Evolutionary conservation across 2,329 filamentous ascomycete species (phyloP).

Genomic region (Daldinia sp.): DNA sequence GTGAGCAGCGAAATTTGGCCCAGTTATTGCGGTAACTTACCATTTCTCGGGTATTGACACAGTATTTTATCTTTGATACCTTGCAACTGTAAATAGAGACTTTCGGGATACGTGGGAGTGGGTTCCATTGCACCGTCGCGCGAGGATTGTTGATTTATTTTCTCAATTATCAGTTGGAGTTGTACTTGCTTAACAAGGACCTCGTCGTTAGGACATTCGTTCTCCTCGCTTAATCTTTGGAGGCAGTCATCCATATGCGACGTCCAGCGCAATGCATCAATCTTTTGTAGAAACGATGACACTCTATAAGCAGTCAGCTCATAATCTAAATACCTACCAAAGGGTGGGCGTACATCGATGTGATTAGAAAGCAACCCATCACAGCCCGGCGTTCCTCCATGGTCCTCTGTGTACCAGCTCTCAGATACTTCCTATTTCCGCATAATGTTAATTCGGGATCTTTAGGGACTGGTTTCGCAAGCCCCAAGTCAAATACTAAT

Average conservation of each 20-base stretch:
- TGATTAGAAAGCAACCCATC: neutral
- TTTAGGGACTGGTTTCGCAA: neutral
- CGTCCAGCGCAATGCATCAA: constrained; percentile 2
- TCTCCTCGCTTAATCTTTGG: neutral
- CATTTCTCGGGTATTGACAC: neutral
- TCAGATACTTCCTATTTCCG: neutral
- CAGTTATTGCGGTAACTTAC: neutral
- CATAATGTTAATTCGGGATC: neutral
- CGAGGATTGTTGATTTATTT: neutral
- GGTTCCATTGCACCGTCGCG: neutral
- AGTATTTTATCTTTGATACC: neutral
- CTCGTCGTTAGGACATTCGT: neutral
- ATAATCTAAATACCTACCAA: too few relatives aligned
- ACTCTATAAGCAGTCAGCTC: neutral
- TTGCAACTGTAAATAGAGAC: neutral
- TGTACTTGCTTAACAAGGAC: neutral
- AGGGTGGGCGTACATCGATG: neutral
- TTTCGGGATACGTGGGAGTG: neutral
- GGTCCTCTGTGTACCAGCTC: neutral
- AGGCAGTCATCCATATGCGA: constrained; percentile 2
- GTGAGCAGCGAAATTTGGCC: neutral
- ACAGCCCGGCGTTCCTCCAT: constrained; percentile 3
- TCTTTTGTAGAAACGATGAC: neutral
- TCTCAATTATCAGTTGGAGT: neutral
- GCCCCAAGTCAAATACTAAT: neutral